Evolutionary conservation across 179 eudicot species (phyloP).

Genomic region (Vitellaria paradoxa): DNA sequence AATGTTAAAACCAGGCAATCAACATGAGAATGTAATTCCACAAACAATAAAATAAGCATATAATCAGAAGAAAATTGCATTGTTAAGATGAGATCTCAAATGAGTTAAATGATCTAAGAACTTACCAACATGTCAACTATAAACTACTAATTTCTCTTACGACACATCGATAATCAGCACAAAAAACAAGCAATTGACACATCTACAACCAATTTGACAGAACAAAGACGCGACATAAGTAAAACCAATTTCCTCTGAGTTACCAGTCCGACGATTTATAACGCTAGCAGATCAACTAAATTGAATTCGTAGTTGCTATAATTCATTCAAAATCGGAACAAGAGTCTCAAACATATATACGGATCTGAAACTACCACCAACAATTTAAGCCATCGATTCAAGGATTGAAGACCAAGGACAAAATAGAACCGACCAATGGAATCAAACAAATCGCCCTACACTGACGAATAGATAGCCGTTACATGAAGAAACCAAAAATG

Average conservation of each 20-base stretch:
- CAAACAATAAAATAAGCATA: not conserved
- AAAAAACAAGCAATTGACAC: not conserved
- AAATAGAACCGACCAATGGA: not conserved
- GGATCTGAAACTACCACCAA: constrained; percentile 12
- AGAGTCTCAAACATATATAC: not conserved
- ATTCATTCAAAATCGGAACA: not conserved
- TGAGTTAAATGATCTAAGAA: not conserved
- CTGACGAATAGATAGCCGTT: not conserved
- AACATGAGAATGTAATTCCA: constrained; percentile 11
- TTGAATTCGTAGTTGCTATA: not conserved
- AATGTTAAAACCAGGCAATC: not conserved
- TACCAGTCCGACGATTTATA: not conserved
- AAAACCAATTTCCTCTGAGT: too few relatives aligned
- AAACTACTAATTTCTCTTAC: not conserved
- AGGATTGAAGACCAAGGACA: not conserved
- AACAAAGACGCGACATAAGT: not conserved
- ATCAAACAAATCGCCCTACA: not conserved
- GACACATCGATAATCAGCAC: not conserved
- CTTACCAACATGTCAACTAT: not conserved
- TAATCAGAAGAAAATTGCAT: not conserved
- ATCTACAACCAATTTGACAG: not conserved
- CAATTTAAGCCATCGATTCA: not conserved
- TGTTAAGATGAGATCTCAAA: not conserved
- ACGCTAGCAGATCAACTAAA: not conserved
- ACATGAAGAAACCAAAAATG: too few relatives aligned